Percentiles rank a stretch among this genome's conserved stretches.
Evolutionary conservation across 208 protist genomes (phyloP).

Genomic region (Trypanosoma rangeli): DNA sequence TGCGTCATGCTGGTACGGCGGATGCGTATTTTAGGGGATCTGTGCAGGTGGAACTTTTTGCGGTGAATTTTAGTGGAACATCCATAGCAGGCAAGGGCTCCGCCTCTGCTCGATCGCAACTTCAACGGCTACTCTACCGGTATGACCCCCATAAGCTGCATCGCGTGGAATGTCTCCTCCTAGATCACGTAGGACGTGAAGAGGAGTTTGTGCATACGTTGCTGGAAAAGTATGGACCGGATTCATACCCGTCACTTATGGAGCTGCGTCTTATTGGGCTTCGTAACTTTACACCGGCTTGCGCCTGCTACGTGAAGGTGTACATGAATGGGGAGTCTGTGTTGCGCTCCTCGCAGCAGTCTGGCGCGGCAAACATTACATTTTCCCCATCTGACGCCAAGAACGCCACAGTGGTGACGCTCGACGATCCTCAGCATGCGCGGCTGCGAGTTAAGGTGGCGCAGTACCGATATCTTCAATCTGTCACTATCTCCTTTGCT

Average conservation of each 20-base stretch:
- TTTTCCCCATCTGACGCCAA: slow-evolving; percentile 1
- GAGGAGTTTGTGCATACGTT: slow-evolving; percentile 7
- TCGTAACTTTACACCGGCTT: slow-evolving; percentile 6
- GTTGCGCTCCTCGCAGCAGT: slow-evolving; percentile 20
- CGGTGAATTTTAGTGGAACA: slow-evolving; percentile 8
- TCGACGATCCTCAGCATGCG: slow-evolving; percentile 25
- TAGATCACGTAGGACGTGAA: slow-evolving; percentile 15
- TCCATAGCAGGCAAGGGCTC: slow-evolving; percentile 4
- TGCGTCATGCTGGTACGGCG: slow-evolving; percentile 18
- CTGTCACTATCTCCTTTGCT: slow-evolving; percentile 7
- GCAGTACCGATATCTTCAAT: slow-evolving; percentile 19
- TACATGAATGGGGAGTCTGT: slow-evolving; percentile 26
- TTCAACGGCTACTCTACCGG: slow-evolving; percentile 31
- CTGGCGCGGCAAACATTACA: not conserved
- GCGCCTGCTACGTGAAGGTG: slow-evolving; percentile 30
- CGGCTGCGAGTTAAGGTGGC: slow-evolving; percentile 29
- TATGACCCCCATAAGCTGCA: slow-evolving; percentile 39
- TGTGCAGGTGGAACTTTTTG: slow-evolving; percentile 31
- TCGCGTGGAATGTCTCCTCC: slow-evolving; percentile 33
- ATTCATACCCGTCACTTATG: slow-evolving; percentile 9
- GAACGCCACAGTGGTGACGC: not conserved
- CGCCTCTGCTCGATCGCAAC: slow-evolving; percentile 4
- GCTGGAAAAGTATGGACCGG: slow-evolving; percentile 13
- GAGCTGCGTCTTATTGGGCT: slow-evolving; percentile 29
- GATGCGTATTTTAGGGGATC: slow-evolving; percentile 28